phyloP scores from a whole-genome alignment of 78 protist species.

The Guillardia theta region DNA sequence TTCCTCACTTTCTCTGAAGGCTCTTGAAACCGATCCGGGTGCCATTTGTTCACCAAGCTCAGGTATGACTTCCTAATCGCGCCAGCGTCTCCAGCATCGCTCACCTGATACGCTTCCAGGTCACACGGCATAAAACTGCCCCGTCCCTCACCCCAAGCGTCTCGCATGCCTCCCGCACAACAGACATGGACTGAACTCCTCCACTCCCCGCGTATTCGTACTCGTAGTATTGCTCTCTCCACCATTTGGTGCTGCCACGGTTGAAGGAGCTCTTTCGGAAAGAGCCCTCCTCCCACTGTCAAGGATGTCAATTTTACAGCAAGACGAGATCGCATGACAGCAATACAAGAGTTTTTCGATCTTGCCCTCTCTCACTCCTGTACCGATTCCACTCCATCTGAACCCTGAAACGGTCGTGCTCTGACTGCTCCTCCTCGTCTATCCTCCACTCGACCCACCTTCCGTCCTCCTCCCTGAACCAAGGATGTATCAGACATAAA shows the following conservation, averaged over 20 bases:
- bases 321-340: background rate
- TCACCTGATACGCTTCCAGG: background rate
- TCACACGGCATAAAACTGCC: background rate
- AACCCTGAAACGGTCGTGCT: background rate
- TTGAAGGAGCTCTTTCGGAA: background rate
- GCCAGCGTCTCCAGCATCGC: background rate
- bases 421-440: background rate
- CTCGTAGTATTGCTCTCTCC: background rate
- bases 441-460: background rate
- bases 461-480: slow-evolving; percentile 33
- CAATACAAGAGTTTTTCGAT: background rate
- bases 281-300: background rate
- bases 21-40: background rate
- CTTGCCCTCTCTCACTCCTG: background rate
- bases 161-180: background rate
- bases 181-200: background rate
- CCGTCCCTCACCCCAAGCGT: background rate
- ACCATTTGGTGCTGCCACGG: background rate
- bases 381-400: background rate
- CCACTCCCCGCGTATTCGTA: background rate
- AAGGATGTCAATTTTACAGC: background rate
- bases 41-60: background rate
- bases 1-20: background rate
- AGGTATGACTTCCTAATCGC: background rate
- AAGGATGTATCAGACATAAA: no score